Base-by-base conservation (phyloP, 1,284 basidiomycete genomes). In the Boletus semigastroideus region DNA sequence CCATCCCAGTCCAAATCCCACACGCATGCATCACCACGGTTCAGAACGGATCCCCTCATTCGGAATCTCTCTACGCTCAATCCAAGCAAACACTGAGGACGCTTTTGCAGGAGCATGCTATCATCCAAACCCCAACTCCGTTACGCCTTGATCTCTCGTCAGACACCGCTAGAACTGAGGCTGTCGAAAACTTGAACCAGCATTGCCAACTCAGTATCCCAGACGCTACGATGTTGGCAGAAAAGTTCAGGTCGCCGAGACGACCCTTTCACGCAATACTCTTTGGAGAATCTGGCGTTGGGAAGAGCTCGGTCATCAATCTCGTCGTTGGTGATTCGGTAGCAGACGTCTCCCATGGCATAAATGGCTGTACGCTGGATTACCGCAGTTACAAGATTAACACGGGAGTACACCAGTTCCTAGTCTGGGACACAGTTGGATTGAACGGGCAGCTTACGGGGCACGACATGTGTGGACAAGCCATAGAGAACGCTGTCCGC, bases 381-480 rank as follows among this genome's bases (percentile, higher is more conserved):
- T 61, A 49, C 16, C 17, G 40, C 33, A 40, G 51, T n/a, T 53
- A 69, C 41, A 45, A 51, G 39, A 40, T 66, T 45, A 57, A 54
- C 17, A 55, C 61, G 5, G 56, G 59, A 43, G 27, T 49, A 36
- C 51, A 56, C 31, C 51, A 58, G 39, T 65, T 69, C 49, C 49
- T 52, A 4, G 49, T 75, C 37, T 75, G 68, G 67, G 73, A 74
- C 43, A 75, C 73, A 14, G 65, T 67, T 8, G 64, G 64, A 17
- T 48, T 68, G 40, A 64, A 67, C 20, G 64, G 51, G 22, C 28
- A 19, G 5, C 4, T 41, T 14, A 38, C 53, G 12, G 52, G 46
- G 8, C 50, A 57, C 12, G 47, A 48, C 42, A 6, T 57, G 52
- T 49, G 59, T 54, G 17, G 53, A 51, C 38, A 63, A 10, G 71